Evolutionary conservation across 345 rosid species (phyloP).

Genomic region (Citrus sinensis): DNA sequence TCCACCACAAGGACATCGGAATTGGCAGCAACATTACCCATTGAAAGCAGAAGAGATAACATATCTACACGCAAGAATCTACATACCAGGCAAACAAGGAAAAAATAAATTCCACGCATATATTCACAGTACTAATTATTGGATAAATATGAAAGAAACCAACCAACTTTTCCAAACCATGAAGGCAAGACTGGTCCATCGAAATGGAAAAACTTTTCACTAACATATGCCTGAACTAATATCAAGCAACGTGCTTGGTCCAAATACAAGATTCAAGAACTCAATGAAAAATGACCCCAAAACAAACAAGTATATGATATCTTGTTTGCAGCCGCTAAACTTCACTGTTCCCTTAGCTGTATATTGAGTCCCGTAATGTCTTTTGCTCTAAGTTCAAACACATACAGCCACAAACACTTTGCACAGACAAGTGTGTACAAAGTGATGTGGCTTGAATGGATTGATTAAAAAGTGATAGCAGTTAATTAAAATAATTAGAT

Average conservation of each 20-base stretch:
- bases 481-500: no score
- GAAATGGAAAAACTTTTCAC: not conserved
- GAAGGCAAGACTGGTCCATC: not conserved
- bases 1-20: conserved; percentile 85
- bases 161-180: not conserved
- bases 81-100: conserved; percentile 17
- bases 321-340: not conserved
- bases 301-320: not conserved
- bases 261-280: no score
- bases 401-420: no score
- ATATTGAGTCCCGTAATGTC: not conserved
- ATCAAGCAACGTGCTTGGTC: not conserved
- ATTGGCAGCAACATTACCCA: conserved; percentile 77
- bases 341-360: not conserved
- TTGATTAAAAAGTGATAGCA: no score
- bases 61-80: conserved; percentile 82
- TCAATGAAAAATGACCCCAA: not conserved
- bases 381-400: not conserved
- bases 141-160: not conserved
- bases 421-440: no score
- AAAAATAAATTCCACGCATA: not conserved
- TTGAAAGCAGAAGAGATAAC: conserved; percentile 74
- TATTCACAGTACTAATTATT: not conserved
- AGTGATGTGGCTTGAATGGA: no score
- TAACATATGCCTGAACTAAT: not conserved